These are phyloP conservation scores for Fusarium coicis DNA, from an alignment of 2,329 filamentous ascomycete genomes.

Conservation along the genomic window DNA sequence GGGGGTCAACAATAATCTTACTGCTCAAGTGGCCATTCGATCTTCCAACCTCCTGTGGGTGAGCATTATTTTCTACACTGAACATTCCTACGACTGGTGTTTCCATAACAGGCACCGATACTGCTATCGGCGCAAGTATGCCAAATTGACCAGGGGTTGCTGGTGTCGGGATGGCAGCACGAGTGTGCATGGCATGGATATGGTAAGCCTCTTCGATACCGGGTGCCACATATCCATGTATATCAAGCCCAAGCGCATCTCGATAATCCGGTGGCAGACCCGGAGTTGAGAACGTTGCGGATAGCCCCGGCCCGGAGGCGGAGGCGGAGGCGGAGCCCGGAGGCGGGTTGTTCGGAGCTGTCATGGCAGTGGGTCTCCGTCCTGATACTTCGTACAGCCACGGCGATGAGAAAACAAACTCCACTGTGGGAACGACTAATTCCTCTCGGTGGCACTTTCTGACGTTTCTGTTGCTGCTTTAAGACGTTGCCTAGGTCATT, in stretches of 20 bases:
- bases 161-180: background rate
- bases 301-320: constrained; percentile 15
- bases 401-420: background rate
- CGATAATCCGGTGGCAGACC: constrained; percentile 23
- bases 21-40: constrained; percentile 64
- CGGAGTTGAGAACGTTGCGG: constrained; percentile 20
- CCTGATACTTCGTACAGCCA: background rate
- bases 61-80: background rate
- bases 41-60: constrained; percentile 29
- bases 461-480: constrained; percentile 41
- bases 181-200: constrained; percentile 5
- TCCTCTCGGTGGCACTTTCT: background rate
- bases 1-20: constrained; percentile 72
- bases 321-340: constrained; percentile 18
- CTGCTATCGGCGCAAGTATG: constrained; percentile 52
- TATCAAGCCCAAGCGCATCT: constrained; percentile 22
- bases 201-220: constrained; percentile 36
- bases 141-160: constrained; percentile 55
- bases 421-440: background rate
- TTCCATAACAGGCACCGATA: constrained; percentile 30
- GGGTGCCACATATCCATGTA: constrained; percentile 30
- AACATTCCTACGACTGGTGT: constrained; percentile 12
- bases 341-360: constrained; percentile 25
- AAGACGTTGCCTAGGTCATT: constrained; percentile 1
- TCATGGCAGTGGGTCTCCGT: constrained; percentile 18